Evolutionary conservation across 1,284 basidiomycete genomes (phyloP), one percentile per base, ranked within the genome.

Genomic region (Vanrija sp.): DNA sequence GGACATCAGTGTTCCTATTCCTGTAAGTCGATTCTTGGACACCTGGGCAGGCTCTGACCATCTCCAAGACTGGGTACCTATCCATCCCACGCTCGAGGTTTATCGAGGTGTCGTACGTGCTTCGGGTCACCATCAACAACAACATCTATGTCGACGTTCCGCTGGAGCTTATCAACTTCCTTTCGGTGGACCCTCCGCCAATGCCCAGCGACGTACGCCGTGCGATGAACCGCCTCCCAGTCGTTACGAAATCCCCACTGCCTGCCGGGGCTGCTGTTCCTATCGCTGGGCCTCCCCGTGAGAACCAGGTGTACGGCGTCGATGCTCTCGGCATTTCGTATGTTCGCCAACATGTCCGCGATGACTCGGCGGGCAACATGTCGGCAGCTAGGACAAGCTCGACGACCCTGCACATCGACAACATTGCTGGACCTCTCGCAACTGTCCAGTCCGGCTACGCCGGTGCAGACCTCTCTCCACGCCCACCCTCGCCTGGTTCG

Each of bases 51-150:
- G 18, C 36, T 20, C 42, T 48, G 23, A 51, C n/a, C 50, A 20
- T 7, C 58, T 31, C 12, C 12, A 12, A 91, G 86, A 68, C 82
- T 15, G 87, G 91, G 55, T 82, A 86, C 7, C 73, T 96, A 27
- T 84, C 88, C 0, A 82, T 95, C 38, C 67, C 82, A n/a, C 83
- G 87, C 31, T 84, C 85, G 27, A 80, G 85, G 36, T 80, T 94
- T 15, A 72, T 97, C 37, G 89, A 94, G 69, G 85, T 96, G 39
- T 80, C 84, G 49, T 92, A 94, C 68, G 78, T 79, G 5, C 77
- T 96, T 57, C 85, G 84, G 49, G 83, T 93, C 22, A 84, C 84
- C 1, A 76, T 89, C 45, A 84, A 84, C 61, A 85, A 85, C 16
- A 79, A 83, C 3, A 78, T 91, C 44, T 73, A 69, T 54, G 71